Evolutionary conservation across 2,329 filamentous ascomycete species (phyloP).

Genomic region (Chaetomiaceae sp.): DNA sequence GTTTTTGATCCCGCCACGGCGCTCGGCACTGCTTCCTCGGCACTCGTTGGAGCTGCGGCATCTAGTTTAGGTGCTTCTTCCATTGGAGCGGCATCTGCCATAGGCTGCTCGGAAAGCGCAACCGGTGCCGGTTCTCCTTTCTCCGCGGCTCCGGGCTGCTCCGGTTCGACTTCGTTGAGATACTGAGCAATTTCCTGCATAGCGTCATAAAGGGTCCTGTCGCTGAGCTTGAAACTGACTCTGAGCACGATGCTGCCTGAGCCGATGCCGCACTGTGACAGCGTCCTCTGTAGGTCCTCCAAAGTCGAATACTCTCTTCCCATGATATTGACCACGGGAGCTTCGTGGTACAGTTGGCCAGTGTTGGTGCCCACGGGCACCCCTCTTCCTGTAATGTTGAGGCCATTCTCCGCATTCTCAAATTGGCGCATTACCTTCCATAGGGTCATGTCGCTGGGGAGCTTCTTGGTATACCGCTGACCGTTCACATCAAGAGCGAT

Average conservation of each 20-base stretch:
- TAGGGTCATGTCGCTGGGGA: conserved; percentile 80
- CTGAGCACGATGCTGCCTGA: conserved; percentile 75
- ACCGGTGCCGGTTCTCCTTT: conserved; percentile 14
- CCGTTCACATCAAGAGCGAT: conserved; percentile 80
- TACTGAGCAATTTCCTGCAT: conserved; percentile 75
- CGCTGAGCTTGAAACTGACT: conserved; percentile 70
- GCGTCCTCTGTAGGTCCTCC: conserved; percentile 78
- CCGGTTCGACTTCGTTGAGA: conserved; percentile 53
- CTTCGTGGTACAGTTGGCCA: conserved; percentile 83
- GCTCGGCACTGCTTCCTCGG: neutral
- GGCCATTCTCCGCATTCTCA: conserved; percentile 60
- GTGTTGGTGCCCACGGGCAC: conserved; percentile 59
- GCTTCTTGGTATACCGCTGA: conserved; percentile 71
- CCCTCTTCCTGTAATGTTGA: conserved; percentile 82
- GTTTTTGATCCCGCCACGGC: neutral
- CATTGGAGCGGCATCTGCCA: conserved; percentile 8
- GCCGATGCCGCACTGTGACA: conserved; percentile 83
- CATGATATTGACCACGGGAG: conserved; percentile 78
- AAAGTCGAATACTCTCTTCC: conserved; percentile 74
- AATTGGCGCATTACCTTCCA: conserved; percentile 91
- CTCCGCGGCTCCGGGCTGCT: conserved; percentile 17
- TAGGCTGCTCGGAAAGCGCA: conserved; percentile 15
- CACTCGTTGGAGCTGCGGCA: conserved; percentile 2
- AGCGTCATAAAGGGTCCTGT: conserved; percentile 76
- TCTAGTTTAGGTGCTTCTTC: conserved; percentile 12